Percentiles rank a stretch among this genome's conserved stretches.
Conservation (phyloP, 306 rosid genomes). For the Fragaria vesca region DNA sequence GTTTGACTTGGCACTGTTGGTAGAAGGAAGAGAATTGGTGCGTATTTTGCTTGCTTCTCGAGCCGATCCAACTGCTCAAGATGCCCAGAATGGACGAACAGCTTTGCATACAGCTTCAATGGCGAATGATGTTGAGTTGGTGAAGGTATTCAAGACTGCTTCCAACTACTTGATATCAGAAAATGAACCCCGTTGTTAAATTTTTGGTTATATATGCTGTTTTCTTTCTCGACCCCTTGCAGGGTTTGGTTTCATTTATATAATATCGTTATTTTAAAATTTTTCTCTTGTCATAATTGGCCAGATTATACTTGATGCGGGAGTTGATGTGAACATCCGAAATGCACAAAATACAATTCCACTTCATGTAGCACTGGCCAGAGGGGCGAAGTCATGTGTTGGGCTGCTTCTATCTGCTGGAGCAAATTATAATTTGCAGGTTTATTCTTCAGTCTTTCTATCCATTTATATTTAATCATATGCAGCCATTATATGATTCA, state of each 20-base stretch:
- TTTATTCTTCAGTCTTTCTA: constrained; percentile 26
- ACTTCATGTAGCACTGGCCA: constrained; percentile 91
- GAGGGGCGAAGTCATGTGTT: constrained; percentile 94
- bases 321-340: constrained; percentile 87
- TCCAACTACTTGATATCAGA: constrained; percentile 20
- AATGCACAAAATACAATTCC: constrained; percentile 93
- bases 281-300: constrained; percentile 28
- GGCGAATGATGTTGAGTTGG: constrained; percentile 86
- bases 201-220: constrained; percentile 17
- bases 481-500: neutral
- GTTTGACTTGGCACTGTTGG: constrained; percentile 27
- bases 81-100: constrained; percentile 87
- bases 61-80: constrained; percentile 91
- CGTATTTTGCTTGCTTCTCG: constrained; percentile 82
- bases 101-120: constrained; percentile 93
- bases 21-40: constrained; percentile 96
- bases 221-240: neutral
- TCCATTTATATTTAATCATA: constrained; percentile 1
- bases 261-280: neutral
- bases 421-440: constrained; percentile 93
- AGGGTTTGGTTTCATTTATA: neutral
- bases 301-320: constrained; percentile 88
- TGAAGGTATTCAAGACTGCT: constrained; percentile 52
- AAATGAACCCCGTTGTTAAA: constrained; percentile 8
- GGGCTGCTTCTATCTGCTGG: constrained; percentile 88